These are phyloP conservation scores for Pseudocercospora cruenta DNA, from an alignment of 2,329 filamentous ascomycete genomes.

Conservation along the genomic window DNA sequence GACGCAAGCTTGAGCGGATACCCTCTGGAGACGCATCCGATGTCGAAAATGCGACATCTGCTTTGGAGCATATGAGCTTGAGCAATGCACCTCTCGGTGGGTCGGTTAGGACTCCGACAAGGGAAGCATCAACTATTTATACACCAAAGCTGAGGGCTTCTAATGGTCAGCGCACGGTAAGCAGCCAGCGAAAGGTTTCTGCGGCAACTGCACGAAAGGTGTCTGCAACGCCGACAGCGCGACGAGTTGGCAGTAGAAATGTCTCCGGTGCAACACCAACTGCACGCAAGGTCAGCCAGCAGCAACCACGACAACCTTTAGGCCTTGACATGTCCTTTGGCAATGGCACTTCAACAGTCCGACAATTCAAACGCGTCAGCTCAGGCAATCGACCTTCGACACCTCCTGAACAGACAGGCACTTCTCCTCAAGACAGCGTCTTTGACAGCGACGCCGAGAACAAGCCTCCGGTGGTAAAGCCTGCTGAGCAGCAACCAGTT, in stretches of 20 bases:
- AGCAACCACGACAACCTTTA: constrained; percentile 69
- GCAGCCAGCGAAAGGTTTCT: constrained; percentile 43
- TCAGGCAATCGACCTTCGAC: constrained; percentile 33
- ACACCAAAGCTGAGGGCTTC: constrained; percentile 38
- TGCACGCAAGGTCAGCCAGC: constrained; percentile 48
- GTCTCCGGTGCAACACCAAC: constrained; percentile 46
- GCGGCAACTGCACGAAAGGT: constrained; percentile 39
- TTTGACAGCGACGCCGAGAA: constrained; percentile 64
- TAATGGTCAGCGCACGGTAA: constrained; percentile 41
- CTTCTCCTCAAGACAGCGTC: constrained; percentile 35
- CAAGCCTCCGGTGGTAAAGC: constrained; percentile 52
- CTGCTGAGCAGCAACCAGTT: constrained; percentile 26
- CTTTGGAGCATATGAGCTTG: constrained; percentile 48
- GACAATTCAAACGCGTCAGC: constrained; percentile 87
- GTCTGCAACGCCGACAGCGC: constrained; percentile 39
- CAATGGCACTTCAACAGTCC: constrained; percentile 87
- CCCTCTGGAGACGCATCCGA: constrained; percentile 44
- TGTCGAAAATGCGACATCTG: constrained; percentile 42
- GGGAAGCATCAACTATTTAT: constrained; percentile 42
- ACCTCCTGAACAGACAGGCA: constrained; percentile 26
- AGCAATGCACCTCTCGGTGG: constrained; percentile 45
- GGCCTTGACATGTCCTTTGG: constrained; percentile 91
- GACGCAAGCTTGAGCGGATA: constrained; percentile 52
- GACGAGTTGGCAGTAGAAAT: constrained; percentile 37
- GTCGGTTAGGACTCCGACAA: constrained; percentile 29